Conservation (phyloP, 305 asterid genomes). For the Vinca major region DNA sequence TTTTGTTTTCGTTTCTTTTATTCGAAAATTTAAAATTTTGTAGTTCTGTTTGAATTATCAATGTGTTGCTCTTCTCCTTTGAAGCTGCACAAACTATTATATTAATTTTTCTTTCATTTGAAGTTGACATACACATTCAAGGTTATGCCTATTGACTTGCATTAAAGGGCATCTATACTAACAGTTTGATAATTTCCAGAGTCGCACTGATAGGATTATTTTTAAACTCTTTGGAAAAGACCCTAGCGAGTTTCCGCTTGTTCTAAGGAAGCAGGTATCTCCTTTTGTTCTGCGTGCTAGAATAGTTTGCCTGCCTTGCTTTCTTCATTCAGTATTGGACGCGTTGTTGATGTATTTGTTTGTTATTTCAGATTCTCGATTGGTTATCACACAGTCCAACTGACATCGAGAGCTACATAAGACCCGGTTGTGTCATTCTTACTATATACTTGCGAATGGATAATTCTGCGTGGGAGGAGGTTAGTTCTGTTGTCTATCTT, state of each 20-base stretch:
- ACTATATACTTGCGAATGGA: constrained; percentile 86
- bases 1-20: not conserved
- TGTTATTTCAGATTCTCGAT: constrained; percentile 72
- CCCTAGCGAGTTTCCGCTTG: constrained; percentile 76
- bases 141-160: not conserved
- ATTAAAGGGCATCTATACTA: constrained; percentile 6
- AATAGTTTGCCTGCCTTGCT: constrained; percentile 15
- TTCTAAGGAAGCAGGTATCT: constrained; percentile 71
- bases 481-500: constrained; percentile 22
- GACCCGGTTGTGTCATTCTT: constrained; percentile 89
- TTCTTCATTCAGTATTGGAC: not conserved
- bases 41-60: not conserved
- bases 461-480: constrained; percentile 76
- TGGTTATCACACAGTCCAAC: constrained; percentile 95
- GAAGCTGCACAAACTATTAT: not conserved
- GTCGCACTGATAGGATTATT: constrained; percentile 89
- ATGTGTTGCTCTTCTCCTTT: not conserved
- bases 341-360: constrained; percentile 9
- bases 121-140: not conserved
- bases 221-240: constrained; percentile 94
- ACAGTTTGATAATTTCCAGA: constrained; percentile 42
- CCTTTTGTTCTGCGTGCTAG: constrained; percentile 12
- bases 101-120: not conserved
- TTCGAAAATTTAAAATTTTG: not conserved
- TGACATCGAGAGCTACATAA: constrained; percentile 90